Base-by-base conservation (phyloP, 2,329 filamentous ascomycete species). In the Nigrospora sphaerica region DNA sequence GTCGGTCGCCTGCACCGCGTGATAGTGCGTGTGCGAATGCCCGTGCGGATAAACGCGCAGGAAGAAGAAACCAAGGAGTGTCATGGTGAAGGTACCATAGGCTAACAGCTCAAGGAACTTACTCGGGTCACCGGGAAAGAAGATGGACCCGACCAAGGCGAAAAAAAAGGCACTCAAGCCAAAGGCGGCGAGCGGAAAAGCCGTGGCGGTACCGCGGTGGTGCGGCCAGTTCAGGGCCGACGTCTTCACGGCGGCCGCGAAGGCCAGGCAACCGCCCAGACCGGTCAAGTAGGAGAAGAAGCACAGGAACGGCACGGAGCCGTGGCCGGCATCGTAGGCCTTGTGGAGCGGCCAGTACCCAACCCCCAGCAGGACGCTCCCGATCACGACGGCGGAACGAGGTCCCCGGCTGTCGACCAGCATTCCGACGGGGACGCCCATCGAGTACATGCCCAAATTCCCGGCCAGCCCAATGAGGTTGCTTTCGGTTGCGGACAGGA, bases 111-210 rank as follows among this genome's bases (percentile, higher is more conserved):
- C 72, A 47, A 98, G 74, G 56, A 96, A 91, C 35, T 80, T 78
- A 46, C 85, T 85, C 1, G 90, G 93, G 57, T 95, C 82, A 35
- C 89, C 88, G 3, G 88, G 87, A 60, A 95, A 91, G 36, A 88
- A 71, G 40, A 95, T 61, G 16, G 81, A 80, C 18, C 89, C 88
- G 32, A 95, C 68, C 3, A 84, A 75, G 1, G 93, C 92, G 69
- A 96, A 98, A 72, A 97, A 95, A 68, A 98, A 93, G 46, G 93
- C 93, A 62, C 91, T 96, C 47, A 98, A 70, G 3, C 93, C 93
- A 61, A 97, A 97, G 3, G 88, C 91, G 47, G 93, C 88, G 46
- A 97, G 69, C 6, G 93, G 92, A 57, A 97, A 93, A 1, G 91
- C 91, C 6, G 93, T 97, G 6, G 93, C 93, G 4, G 92, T 95